Conservation (phyloP, 768 basidiomycete species). For the Pleurotus tuoliensis region DNA sequence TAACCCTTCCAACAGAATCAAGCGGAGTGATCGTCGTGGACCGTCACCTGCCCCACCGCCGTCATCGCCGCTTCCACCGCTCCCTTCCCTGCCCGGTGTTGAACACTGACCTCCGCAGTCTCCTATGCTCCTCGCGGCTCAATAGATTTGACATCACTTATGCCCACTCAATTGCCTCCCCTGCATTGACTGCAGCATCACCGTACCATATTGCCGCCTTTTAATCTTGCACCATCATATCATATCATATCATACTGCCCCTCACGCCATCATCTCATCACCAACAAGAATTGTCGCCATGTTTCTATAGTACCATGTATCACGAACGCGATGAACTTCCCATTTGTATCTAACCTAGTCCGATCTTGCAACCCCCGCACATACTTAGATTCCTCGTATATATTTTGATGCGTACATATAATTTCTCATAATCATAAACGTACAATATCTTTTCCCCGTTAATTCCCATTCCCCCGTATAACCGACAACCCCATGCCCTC, state of each 20-base stretch:
- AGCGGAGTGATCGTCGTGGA: slow-evolving; percentile 5
- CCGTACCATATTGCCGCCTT: neutral
- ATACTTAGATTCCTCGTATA: neutral
- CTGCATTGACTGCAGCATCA: slow-evolving; percentile 8
- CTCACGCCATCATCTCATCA: neutral
- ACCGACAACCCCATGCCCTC: too few species aligned
- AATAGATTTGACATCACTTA: neutral
- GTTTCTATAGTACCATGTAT: neutral
- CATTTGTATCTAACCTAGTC: neutral
- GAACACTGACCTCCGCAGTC: neutral
- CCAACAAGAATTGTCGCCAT: neutral
- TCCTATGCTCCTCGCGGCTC: neutral
- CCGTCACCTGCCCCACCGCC: slow-evolving; percentile 2
- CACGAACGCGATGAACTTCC: neutral
- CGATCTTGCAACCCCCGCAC: neutral
- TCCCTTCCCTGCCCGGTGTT: neutral
- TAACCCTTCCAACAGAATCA: neutral
- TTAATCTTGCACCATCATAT: neutral
- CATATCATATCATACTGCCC: neutral
- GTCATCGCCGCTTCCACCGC: slow-evolving; percentile 2
- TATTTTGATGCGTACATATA: neutral
- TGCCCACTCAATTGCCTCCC: neutral
- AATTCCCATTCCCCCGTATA: too few species aligned
- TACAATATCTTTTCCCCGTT: neutral
- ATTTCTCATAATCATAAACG: neutral